Percentiles rank a stretch among this genome's conserved stretches.
Conservation (phyloP, 306 rosid species). For the Malus fusca region DNA sequence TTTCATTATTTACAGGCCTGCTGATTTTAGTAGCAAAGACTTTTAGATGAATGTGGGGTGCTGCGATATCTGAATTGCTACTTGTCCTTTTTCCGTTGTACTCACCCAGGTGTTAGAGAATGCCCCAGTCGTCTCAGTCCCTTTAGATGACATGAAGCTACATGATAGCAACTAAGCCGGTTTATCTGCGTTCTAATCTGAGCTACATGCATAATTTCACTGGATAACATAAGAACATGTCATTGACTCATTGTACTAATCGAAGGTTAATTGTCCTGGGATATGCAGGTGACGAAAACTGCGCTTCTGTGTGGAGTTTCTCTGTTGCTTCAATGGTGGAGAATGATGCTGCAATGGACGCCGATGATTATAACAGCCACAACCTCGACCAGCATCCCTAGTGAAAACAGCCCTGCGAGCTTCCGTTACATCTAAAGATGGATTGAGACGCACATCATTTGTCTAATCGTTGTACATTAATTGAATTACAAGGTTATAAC, state of each 20-base stretch:
- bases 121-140: background rate
- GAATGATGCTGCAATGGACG: constrained; percentile 16
- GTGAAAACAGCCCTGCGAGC: background rate
- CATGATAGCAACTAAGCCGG: background rate
- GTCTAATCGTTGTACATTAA: background rate
- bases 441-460: background rate
- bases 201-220: background rate
- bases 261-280: background rate
- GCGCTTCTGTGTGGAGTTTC: constrained; percentile 88
- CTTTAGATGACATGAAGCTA: background rate
- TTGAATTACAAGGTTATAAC: background rate
- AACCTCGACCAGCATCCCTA: constrained; percentile 18
- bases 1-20: too few relatives aligned
- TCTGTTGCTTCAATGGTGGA: constrained; percentile 39
- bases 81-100: background rate
- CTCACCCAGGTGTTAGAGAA: background rate
- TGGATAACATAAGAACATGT: background rate
- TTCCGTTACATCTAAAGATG: background rate
- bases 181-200: background rate
- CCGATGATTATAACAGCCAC: constrained; percentile 21
- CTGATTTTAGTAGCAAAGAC: background rate
- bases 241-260: background rate
- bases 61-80: background rate
- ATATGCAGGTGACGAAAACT: constrained; percentile 62
- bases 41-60: background rate